phyloP scores from a whole-genome alignment of 345 rosid genomes.

The Euphorbia peplus region DNA sequence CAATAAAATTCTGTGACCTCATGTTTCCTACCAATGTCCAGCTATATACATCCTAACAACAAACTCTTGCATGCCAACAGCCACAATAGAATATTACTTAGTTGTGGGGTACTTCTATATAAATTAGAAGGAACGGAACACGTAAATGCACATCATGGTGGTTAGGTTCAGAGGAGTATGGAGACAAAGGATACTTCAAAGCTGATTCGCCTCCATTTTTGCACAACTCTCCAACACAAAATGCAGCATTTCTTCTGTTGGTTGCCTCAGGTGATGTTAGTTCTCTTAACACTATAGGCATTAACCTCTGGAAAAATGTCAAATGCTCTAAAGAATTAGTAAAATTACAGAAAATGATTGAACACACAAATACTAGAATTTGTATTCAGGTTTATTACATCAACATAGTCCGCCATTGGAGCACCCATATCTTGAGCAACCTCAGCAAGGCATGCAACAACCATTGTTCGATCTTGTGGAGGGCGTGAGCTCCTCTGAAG shows the following conservation, averaged over 20 bases:
- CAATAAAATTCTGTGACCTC: slow-evolving; percentile 7
- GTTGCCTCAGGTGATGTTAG: slow-evolving; percentile 79
- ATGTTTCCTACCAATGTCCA: too few species aligned
- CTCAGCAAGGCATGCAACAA: slow-evolving; percentile 96
- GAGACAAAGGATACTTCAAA: slow-evolving; percentile 75
- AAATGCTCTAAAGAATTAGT: slow-evolving; percentile 23
- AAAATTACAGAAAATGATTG: not conserved
- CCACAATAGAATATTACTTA: not conserved
- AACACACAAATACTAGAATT: not conserved
- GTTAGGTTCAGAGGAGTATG: not conserved
- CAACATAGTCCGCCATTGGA: slow-evolving; percentile 83
- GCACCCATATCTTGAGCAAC: slow-evolving; percentile 99
- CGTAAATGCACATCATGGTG: not conserved
- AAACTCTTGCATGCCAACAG: not conserved
- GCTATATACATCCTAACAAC: too few species aligned
- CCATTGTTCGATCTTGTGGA: slow-evolving; percentile 92
- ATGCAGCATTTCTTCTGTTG: slow-evolving; percentile 97
- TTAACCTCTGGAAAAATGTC: slow-evolving; percentile 64
- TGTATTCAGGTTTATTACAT: slow-evolving; percentile 44
- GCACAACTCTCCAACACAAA: slow-evolving; percentile 95
- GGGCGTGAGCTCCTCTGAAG: slow-evolving; percentile 80
- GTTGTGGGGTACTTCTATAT: not conserved
- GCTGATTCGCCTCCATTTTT: slow-evolving; percentile 86
- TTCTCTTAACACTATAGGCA: slow-evolving; percentile 92
- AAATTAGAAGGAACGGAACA: not conserved